A percentile compares a stretch with the other conserved stretches of the same genome.
Evolutionary conservation across 805 yeast species (phyloP).

Genomic region (Saccharomycopsis guyanensis): DNA sequence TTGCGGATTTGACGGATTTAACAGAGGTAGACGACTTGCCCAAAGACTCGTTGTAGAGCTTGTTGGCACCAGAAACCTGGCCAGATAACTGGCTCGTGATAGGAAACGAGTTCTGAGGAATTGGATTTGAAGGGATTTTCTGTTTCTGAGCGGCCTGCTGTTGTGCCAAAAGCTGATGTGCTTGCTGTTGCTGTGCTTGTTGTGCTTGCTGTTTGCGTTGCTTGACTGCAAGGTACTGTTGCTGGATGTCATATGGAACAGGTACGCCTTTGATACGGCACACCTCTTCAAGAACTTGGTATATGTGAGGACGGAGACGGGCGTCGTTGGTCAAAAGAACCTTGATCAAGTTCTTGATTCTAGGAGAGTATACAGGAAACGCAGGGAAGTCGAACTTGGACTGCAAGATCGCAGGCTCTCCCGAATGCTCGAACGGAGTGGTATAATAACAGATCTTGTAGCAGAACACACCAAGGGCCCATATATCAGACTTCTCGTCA

Average conservation of each 20-base stretch:
- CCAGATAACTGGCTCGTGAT: neutral
- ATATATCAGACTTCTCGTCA: constrained; percentile 87
- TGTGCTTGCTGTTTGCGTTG: constrained; percentile 11
- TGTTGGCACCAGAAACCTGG: constrained; percentile 9
- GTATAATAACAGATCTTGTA: constrained; percentile 88
- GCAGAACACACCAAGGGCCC: constrained; percentile 93
- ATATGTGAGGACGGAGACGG: constrained; percentile 73
- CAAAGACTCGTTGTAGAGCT: constrained; percentile 7
- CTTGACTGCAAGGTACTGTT: constrained; percentile 20
- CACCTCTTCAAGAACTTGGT: constrained; percentile 63
- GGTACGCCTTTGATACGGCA: constrained; percentile 52
- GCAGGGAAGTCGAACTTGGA: constrained; percentile 74
- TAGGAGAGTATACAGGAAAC: constrained; percentile 60
- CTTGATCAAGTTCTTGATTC: constrained; percentile 65
- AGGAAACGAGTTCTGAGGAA: neutral
- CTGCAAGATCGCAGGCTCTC: constrained; percentile 80
- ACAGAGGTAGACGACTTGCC: constrained; percentile 13
- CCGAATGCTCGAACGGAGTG: constrained; percentile 84
- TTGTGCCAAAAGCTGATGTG: neutral
- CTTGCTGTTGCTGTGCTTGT: constrained; percentile 2
- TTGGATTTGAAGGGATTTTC: neutral
- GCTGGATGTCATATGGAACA: constrained; percentile 32
- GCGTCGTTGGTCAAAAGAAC: constrained; percentile 83
- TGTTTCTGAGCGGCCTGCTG: neutral
- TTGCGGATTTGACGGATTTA: constrained; percentile 16